Evolutionary conservation across 192 early-diverging fungal species (phyloP), one percentile per base, ranked within the genome.

Genomic region (Pilaira anomala): DNA sequence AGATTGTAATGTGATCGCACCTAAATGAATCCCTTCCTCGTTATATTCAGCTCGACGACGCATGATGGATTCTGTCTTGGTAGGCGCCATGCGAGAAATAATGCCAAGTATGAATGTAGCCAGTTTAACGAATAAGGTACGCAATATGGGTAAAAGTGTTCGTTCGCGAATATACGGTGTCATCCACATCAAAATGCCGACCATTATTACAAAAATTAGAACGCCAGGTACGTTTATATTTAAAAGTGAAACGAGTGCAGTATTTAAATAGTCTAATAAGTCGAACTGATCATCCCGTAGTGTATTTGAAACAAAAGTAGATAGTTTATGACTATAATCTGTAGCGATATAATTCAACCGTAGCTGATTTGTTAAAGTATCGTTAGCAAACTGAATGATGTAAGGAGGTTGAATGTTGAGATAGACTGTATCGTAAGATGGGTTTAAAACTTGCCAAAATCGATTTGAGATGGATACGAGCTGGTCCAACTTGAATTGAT

Each of bases 191-290:
- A 69, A 33, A 28, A 66, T 62, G 3, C 56, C 44, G 3, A 68
- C 29, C 18, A 65, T 16, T 1, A 68, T 54, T 18, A 74, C 6
- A 21, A 54, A 59, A 0, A 74, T 24, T 8, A 74, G 12, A 21
- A 74, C 12, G 4, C 48, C 65, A 9, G 72, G 58, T 12, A 74
- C 21, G 36, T 74, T 69, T 52, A 74, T 49, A 42, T n/a, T 41
- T 2, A 62, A 13, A 2, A 73, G 46, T 11, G 18, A 36, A 53
- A 53, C 28, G 14, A 53, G 28, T 7, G 26, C 51, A 26, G 51
- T 53, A 28, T 13, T 24, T 25, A 24, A 41, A 58, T 18, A 12
- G 46, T 28, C 28, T 26, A 30, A 4, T 36, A 30, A 29, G 29
- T 14, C 11, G 24, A 25, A 49, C 48, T 7, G n/a, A 48, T 40